phyloP scores from a whole-genome alignment of 2,329 filamentous ascomycete genomes.

The Aspergillus fructus region DNA sequence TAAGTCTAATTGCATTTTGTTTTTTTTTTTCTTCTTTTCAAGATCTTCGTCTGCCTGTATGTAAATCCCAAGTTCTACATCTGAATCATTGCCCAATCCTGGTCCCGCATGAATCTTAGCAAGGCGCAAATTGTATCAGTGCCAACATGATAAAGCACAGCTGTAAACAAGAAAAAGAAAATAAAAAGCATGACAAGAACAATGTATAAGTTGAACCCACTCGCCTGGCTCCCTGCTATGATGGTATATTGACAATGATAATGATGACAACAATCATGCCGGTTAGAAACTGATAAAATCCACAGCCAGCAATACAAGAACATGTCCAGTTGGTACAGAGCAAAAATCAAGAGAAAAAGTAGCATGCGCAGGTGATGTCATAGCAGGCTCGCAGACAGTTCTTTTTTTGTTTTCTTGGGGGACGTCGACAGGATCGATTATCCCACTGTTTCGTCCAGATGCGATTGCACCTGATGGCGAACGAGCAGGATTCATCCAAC shows the following conservation, averaged over 20 bases:
- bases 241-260: slow-evolving; percentile 28
- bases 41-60: slow-evolving; percentile 13
- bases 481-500: not conserved
- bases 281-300: slow-evolving; percentile 21
- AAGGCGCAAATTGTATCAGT: slow-evolving; percentile 15
- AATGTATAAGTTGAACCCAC: slow-evolving; percentile 21
- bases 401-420: too few relatives aligned
- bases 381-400: not conserved
- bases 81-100: slow-evolving; percentile 18
- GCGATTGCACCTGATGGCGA: not conserved
- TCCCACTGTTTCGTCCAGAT: not conserved
- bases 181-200: slow-evolving; percentile 13
- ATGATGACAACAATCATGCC: slow-evolving; percentile 22
- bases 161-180: slow-evolving; percentile 1
- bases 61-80: slow-evolving; percentile 24
- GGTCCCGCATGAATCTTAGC: slow-evolving; percentile 17
- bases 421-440: not conserved
- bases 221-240: slow-evolving; percentile 31
- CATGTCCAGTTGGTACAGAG: slow-evolving; percentile 8
- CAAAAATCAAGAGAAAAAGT: slow-evolving; percentile 12
- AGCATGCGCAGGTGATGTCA: slow-evolving; percentile 6
- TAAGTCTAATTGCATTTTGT: slow-evolving; percentile 5
- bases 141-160: slow-evolving; percentile 9
- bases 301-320: slow-evolving; percentile 15
- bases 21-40: slow-evolving; percentile 9